phyloP scores from a whole-genome alignment of 306 rosid genomes.

The Trifolium dubium region DNA sequence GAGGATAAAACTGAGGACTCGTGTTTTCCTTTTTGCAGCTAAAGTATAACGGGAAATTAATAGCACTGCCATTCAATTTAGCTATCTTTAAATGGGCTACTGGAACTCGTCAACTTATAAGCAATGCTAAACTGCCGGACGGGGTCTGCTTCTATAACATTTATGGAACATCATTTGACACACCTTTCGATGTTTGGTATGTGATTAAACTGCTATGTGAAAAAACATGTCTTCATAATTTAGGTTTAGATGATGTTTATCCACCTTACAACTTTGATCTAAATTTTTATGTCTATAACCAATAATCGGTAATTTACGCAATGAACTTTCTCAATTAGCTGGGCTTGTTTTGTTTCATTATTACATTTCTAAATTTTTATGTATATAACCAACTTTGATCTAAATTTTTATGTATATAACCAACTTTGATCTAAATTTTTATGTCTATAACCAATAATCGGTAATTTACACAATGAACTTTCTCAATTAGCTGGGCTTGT shows the following conservation, averaged over 20 bases:
- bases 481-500: conserved; percentile 6
- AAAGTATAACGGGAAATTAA: conserved; percentile 61
- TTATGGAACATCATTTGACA: conserved; percentile 76
- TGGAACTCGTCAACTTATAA: conserved; percentile 65
- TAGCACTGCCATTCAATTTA: conserved; percentile 78
- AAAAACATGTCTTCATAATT: conserved; percentile 14
- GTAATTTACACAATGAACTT: conserved; percentile 22
- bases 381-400: too few species aligned
- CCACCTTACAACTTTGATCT: conserved; percentile 15
- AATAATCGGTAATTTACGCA: conserved; percentile 18
- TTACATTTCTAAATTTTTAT: too few species aligned
- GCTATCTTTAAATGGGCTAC: conserved; percentile 75
- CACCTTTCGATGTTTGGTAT: conserved; percentile 93
- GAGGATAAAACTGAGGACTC: conserved; percentile 18
- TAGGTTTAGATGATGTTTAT: conserved; percentile 25
- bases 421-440: conserved; percentile 11
- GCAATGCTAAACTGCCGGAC: conserved; percentile 72
- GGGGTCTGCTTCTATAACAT: conserved; percentile 83
- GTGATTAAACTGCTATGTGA: conserved; percentile 42
- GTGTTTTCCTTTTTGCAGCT: conserved; percentile 59
- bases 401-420: too few species aligned
- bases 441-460: conserved; percentile 21
- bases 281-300: conserved; percentile 15
- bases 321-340: conserved; percentile 13
- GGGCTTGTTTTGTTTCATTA: conserved; percentile 20